A percentile compares a stretch with the other conserved stretches of the same genome.
phyloP scores from a whole-genome alignment of 495 filamentous ascomycete species.

The Aspergillus asperescens region DNA sequence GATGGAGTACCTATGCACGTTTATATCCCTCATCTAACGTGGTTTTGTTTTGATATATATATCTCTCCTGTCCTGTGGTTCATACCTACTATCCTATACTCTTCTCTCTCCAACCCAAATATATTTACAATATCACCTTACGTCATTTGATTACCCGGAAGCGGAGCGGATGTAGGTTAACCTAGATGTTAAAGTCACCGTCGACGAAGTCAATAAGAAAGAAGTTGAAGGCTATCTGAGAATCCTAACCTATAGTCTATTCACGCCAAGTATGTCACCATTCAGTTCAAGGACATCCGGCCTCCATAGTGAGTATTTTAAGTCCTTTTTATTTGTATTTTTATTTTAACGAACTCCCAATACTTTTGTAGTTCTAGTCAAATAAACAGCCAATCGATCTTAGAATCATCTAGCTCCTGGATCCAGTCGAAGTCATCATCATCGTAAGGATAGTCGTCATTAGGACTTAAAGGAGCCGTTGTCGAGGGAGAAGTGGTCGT shows the following conservation, averaged over 20 bases:
- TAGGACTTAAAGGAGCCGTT: slow-evolving; percentile 3
- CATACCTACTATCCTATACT: neutral
- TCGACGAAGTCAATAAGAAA: no score
- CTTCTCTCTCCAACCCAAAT: no score
- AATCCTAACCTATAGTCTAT: no score
- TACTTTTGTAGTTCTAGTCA: slow-evolving; percentile 17
- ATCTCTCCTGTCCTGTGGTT: slow-evolving; percentile 2
- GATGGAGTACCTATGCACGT: slow-evolving; percentile 28
- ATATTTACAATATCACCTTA: no score
- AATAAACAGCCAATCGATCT: slow-evolving; percentile 46
- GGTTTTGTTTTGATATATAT: slow-evolving; percentile 11
- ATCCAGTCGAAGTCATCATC: slow-evolving; percentile 43
- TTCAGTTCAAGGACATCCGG: no score
- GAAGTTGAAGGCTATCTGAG: no score
- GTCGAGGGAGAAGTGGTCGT: slow-evolving; percentile 5
- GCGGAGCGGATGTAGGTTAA: no score
- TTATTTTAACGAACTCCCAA: neutral
- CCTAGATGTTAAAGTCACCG: no score
- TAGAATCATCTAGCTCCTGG: slow-evolving; percentile 41
- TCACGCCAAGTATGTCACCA: no score
- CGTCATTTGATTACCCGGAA: no score
- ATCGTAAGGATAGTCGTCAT: slow-evolving; percentile 22
- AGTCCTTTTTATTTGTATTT: no score
- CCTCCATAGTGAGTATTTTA: no score
- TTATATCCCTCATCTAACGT: slow-evolving; percentile 25